A percentile compares a stretch with the other conserved stretches of the same genome.
Evolutionary conservation across 2,329 filamentous ascomycete species (phyloP).

Genomic region (Colletotrichum liaoningense): DNA sequence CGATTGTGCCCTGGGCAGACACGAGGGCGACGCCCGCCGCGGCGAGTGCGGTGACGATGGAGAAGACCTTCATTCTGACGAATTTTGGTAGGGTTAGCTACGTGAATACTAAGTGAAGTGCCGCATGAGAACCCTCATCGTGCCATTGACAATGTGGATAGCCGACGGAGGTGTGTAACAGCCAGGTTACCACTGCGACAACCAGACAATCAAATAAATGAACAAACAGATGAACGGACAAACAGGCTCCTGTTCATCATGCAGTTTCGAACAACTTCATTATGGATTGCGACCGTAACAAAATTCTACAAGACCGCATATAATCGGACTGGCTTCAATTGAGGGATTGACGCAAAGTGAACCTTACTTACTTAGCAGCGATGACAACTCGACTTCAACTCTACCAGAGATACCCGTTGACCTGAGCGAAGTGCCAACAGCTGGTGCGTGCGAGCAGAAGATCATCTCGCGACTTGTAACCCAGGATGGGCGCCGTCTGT

Average conservation of each 20-base stretch:
- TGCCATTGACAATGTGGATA: neutral
- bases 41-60: conserved; percentile 29
- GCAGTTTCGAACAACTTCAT: neutral
- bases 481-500: conserved; percentile 14
- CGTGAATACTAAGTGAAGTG: neutral
- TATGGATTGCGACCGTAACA: neutral
- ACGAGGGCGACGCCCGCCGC: conserved; percentile 36
- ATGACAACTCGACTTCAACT: conserved; percentile 8
- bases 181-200: too few species aligned
- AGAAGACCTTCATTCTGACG: conserved; percentile 38
- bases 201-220: neutral
- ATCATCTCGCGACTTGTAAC: neutral
- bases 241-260: neutral
- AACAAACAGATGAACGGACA: neutral
- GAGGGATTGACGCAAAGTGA: neutral
- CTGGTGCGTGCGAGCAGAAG: conserved; percentile 14
- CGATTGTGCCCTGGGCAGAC: conserved; percentile 43
- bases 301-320: neutral
- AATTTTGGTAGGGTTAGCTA: neutral
- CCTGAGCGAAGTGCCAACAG: conserved; percentile 7
- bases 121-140: neutral
- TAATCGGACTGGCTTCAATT: neutral
- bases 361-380: conserved; percentile 11
- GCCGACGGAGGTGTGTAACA: neutral
- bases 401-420: conserved; percentile 8